Evolutionary conservation across 164 flowering plant genomes (phyloP), one percentile per base, ranked within the genome.

Genomic region (Vitis cinerea): DNA sequence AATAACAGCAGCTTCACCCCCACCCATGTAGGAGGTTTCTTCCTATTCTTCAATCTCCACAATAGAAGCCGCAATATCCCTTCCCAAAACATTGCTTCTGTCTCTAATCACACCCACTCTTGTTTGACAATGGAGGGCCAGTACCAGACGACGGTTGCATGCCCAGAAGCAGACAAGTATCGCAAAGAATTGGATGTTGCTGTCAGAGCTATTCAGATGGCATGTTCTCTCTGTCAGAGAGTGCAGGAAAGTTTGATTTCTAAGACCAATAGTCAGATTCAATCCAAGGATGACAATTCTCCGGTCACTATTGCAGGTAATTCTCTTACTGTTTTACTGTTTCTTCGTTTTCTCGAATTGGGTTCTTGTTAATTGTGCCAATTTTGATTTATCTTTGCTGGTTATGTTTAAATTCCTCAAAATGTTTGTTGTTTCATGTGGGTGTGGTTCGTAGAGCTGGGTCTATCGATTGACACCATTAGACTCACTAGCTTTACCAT

Each of bases 251-350:
- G 75, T 57, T 80, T 88, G 79, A 62, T 87, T 74, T 71, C 82
- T 44, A 71, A 72, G 64, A 75, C 19, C 67, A 61, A 61, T 14
- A 70, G 70, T 29, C 84, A 71, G 53, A 83, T 87, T 60, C 77
- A 80, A 59, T 81, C 91, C 48, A 86, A 90, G 76, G 93, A 87
- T 11, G 96, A 87, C 60, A 55, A 83, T 76, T 88, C 93, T 53
- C 91, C 82, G 61, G 91, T 90, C 63, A 90, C 91, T 44, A 83
- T 90, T 72, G 93, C 91, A 37, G 95, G 92, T 90, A 73, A 10
- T 53, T 50, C n/a, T 10, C 11, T 31, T 11, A 9, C 23, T 64
- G 7, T 13, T 71, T 51, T 12, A 37, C n/a, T 44, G 55, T 19
- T 51, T 11, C 53, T 30, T 30, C 7, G 8, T 57, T 7, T n/a